Evolutionary conservation across 441 rosid species (phyloP).

Genomic region (Raphanus hybrid): DNA sequence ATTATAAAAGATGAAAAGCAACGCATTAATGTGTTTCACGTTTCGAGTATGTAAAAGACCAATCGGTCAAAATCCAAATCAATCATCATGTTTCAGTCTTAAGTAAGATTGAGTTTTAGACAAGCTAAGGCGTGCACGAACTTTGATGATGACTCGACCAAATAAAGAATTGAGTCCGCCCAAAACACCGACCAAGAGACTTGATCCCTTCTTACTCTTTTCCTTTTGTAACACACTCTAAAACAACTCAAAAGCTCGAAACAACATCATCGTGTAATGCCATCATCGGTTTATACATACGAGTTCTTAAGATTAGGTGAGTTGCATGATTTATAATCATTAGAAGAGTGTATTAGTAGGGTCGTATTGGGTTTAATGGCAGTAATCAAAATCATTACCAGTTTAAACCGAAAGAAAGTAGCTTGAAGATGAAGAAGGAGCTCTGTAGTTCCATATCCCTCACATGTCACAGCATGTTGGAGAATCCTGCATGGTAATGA

Average conservation of each 20-base stretch:
- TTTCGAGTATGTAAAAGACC: neutral
- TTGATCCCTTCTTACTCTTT: constrained; percentile 39
- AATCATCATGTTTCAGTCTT: constrained; percentile 34
- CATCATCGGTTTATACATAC: constrained; percentile 15
- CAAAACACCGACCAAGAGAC: constrained; percentile 37
- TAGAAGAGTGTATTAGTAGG: constrained; percentile 39
- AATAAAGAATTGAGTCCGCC: constrained; percentile 29
- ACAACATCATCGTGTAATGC: constrained; percentile 22
- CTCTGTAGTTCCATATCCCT: neutral
- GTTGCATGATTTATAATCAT: constrained; percentile 37
- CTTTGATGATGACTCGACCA: constrained; percentile 42
- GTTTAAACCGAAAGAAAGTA: neutral
- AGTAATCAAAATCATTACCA: constrained; percentile 16
- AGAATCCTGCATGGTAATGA: constrained; percentile 23
- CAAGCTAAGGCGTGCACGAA: constrained; percentile 45
- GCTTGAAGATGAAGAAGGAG: constrained; percentile 1
- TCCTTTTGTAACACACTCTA: constrained; percentile 14
- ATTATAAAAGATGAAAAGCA: constrained; percentile 4
- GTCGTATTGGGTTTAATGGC: constrained; percentile 26
- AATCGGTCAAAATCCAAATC: constrained; percentile 14
- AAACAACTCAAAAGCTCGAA: constrained; percentile 19
- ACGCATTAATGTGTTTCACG: neutral
- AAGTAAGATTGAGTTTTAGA: constrained; percentile 24
- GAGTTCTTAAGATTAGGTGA: constrained; percentile 11
- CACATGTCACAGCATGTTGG: neutral